Evolutionary conservation across 176 grass and related monocot species (phyloP), one percentile per base, ranked within the genome.

Genomic region (Musa itinerans): DNA sequence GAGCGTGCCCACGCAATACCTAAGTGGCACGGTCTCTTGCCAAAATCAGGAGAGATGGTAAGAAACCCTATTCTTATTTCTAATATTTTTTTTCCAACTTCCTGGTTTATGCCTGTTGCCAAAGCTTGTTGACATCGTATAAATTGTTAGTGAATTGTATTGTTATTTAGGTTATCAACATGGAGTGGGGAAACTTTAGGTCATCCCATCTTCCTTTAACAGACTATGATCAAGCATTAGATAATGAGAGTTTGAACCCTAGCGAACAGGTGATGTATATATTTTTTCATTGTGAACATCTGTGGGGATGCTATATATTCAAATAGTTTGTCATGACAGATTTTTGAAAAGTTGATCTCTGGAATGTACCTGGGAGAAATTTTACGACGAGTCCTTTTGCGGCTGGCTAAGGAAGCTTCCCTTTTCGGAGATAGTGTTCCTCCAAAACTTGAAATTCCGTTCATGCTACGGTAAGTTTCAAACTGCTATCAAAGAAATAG

Each of bases 341-440:
- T 96, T 74, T 91, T 81, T 76, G 92, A 96, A 67, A 96, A 96
- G 74, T 83, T 96, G 79, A 91, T 96, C 70, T 96, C 92, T 53
- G 92, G 92, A 34, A 89, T 96, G 92, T 96, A 96, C 79, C 83
- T 96, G 79, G 92, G 92, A 14, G 86, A 96, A 83, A 81, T 96
- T 76, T 79, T 91, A 52, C 63, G 88, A 75, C 85, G 92, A 78
- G 81, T 87, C 53, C 68, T 96, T 15, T 83, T 96, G 75, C 89
- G 79, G 57, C 83, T 96, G 73, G 74, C 84, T 55, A 55, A 91
- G 67, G 82, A 89, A 83, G 66, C 83, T 85, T 79, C 76, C 17
- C 65, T 96, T 52, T 96, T 96, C 73, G 79, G 77, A 15, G 86
- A 91, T 53, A 78, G 55, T 79, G 77, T 89, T 73, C 77, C 84